phyloP scores from a whole-genome alignment of 257 asterid genomes.

The Cynanchum wilfordii region DNA sequence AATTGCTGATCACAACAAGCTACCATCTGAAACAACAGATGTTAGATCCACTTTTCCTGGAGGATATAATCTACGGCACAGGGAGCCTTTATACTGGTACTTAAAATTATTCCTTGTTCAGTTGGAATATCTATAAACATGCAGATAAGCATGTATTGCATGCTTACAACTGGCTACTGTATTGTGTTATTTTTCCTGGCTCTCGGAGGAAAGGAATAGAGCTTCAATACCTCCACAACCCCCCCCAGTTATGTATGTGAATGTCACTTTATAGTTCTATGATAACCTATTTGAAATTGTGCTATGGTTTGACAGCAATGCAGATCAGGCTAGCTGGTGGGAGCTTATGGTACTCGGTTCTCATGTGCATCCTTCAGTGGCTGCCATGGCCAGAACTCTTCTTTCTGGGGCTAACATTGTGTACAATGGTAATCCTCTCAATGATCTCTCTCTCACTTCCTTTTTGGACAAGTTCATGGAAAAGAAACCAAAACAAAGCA shows the following conservation, averaged over 20 bases:
- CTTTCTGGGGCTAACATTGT: constrained; percentile 84
- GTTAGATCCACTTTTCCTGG: constrained; percentile 33
- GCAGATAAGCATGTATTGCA: not conserved
- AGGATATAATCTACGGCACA: constrained; percentile 68
- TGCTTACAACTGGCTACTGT: not conserved
- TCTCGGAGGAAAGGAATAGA: not conserved
- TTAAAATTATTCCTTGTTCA: not conserved
- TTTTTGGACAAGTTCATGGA: constrained; percentile 97
- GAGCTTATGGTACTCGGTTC: constrained; percentile 73
- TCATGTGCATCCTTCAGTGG: constrained; percentile 91
- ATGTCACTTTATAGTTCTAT: too few species aligned
- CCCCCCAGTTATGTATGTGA: too few species aligned
- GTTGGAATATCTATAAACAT: not conserved
- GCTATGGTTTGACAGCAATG: constrained; percentile 56
- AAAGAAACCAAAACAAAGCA: constrained; percentile 75
- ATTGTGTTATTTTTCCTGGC: not conserved
- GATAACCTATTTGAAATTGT: too few species aligned
- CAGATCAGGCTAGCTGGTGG: constrained; percentile 90
- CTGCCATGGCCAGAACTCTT: constrained; percentile 89
- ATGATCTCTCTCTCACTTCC: constrained; percentile 70
- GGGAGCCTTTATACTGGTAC: constrained; percentile 90
- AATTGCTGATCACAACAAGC: constrained; percentile 20
- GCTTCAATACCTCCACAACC: too few species aligned
- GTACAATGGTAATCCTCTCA: constrained; percentile 81
- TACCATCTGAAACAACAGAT: constrained; percentile 22